A percentile compares a stretch with the other conserved stretches of the same genome.
Evolutionary conservation across 2,329 filamentous ascomycete species (phyloP).

Genomic region (Ophiosphaerella narmari): DNA sequence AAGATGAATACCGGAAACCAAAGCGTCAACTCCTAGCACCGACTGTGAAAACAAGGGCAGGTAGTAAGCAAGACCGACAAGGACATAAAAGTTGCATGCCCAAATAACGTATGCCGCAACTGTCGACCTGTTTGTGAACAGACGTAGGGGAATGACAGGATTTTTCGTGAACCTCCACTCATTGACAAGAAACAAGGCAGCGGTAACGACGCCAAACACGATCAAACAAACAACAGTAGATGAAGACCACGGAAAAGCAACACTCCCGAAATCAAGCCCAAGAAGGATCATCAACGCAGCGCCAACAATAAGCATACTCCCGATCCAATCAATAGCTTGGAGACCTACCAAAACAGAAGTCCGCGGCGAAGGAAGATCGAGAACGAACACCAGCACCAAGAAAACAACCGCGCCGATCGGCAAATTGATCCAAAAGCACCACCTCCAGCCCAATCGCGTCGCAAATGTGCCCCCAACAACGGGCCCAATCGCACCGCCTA

Average conservation of each 20-base stretch:
- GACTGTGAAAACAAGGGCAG: conserved; percentile 75
- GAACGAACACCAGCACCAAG: conserved; percentile 55
- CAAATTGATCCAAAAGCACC: conserved; percentile 62
- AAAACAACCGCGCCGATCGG: conserved; percentile 57
- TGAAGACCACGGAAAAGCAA: conserved; percentile 58
- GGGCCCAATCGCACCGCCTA: conserved; percentile 59
- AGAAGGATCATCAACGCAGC: conserved; percentile 59
- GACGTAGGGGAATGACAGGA: conserved; percentile 68
- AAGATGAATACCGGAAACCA: conserved; percentile 65
- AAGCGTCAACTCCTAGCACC: conserved; percentile 63
- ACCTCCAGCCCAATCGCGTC: conserved; percentile 54
- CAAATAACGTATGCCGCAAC: conserved; percentile 51
- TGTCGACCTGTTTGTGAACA: conserved; percentile 63
- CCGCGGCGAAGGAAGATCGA: conserved; percentile 61
- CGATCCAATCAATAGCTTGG: conserved; percentile 60
- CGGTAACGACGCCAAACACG: conserved; percentile 56
- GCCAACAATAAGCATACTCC: conserved; percentile 56
- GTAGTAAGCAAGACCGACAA: conserved; percentile 64
- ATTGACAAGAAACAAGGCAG: conserved; percentile 61
- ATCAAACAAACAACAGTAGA: conserved; percentile 61
- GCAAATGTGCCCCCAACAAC: conserved; percentile 59
- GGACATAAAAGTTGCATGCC: conserved; percentile 31
- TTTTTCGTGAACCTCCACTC: conserved; percentile 68
- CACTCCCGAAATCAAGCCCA: conserved; percentile 60
- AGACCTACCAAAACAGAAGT: conserved; percentile 56